Base-by-base conservation (phyloP, 1,284 basidiomycete species). In the Blastosporella zonata region DNA sequence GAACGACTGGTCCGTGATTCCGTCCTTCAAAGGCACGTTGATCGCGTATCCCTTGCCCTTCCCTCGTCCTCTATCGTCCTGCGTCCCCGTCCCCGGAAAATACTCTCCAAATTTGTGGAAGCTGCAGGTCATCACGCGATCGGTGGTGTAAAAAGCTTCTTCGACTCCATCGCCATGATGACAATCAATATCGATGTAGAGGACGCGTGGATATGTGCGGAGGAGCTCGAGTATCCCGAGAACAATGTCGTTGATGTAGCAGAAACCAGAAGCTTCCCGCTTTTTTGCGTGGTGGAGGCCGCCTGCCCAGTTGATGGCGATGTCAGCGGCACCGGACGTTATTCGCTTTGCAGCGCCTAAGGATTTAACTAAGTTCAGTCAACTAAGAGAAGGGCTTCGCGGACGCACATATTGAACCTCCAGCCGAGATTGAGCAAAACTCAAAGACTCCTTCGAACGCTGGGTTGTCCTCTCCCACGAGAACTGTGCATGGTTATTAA, bases 121-220 rank as follows among this genome's bases (percentile, higher is more conserved):
- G 27, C 89, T 89, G 65, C 85, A 86, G 4, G 96, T 98, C 87
- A 98, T 93, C 58, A 99, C 96, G 44, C 96, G 78, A 66, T 99
- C 90, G 1, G 93, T 97, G 18, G 93, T 94, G 68, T 97, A 98
- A 73, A 99, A 99, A 0, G 96, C 97, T 65, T 99, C 96, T 62
- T 99, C 96, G 29, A 99, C 96, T 20, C 96, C 97, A 64, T 99
- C 97, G 9, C 96, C 96, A 62, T 99, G 96, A 66, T 98, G 96
- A 48, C 94, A 93, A 67, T 99, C 96, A 47, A 99, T 97, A 68
- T 99, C 96, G 64, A 99, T 90, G 69, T 99, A 99, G 18, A 99
- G 75, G 1, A 99, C 95, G 47, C 97, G 88, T 0, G 90, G 82
- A 62, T 82, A 85, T 42, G 72, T 81, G 58, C 91, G 80, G 15